phyloP scores from a whole-genome alignment of 441 rosid genomes.

The Syzygium syzygioides region DNA sequence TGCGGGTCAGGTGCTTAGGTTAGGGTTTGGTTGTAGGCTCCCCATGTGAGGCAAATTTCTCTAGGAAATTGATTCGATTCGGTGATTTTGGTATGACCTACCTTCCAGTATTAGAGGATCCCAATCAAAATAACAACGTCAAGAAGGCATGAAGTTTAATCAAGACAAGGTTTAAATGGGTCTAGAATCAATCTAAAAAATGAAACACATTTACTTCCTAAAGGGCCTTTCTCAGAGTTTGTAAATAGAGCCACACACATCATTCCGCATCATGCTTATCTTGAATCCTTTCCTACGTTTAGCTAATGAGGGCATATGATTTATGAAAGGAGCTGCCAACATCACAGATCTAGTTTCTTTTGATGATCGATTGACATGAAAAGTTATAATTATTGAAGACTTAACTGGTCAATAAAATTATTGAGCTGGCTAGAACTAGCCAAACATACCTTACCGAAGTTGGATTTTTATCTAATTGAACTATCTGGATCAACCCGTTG shows the following conservation, averaged over 20 bases:
- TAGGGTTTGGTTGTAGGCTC: no score
- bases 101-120: no score
- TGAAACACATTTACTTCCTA: neutral
- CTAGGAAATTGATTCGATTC: no score
- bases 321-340: neutral
- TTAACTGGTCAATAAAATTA: neutral
- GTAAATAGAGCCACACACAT: neutral
- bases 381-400: neutral
- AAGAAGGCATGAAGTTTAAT: no score
- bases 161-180: no score
- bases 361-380: neutral
- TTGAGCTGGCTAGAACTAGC: neutral
- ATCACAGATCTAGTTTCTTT: neutral
- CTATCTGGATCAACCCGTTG: neutral
- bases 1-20: no score
- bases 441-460: neutral
- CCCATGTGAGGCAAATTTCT: no score
- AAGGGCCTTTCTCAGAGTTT: neutral
- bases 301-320: neutral
- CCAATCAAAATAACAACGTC: no score
- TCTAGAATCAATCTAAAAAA: no score
- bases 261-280: neutral
- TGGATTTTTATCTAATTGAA: neutral
- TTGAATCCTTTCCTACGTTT: neutral
- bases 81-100: no score